A percentile compares a stretch with the other conserved stretches of the same genome.
These are phyloP conservation scores for Neurospora crassa DNA, from an alignment of 2,329 filamentous ascomycete genomes.

Conservation along the genomic window DNA sequence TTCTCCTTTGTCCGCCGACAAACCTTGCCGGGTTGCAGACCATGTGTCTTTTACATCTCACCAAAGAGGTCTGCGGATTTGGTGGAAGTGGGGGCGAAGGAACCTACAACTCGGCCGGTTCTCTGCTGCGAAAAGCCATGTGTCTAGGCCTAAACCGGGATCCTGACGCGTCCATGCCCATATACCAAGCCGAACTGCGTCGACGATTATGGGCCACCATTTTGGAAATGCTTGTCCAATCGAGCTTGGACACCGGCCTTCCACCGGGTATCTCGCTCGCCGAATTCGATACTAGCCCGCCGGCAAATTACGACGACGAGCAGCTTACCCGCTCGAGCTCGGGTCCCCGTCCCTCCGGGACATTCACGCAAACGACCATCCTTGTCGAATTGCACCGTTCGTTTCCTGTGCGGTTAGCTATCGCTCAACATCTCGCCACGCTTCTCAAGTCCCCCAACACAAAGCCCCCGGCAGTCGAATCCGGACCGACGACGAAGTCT, in stretches of 20 bases:
- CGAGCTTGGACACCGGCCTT: constrained; percentile 40
- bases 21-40: constrained; percentile 40
- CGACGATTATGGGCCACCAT: constrained; percentile 48
- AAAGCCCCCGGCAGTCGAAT: constrained; percentile 36
- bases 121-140: constrained; percentile 43
- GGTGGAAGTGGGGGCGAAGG: constrained; percentile 37
- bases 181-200: constrained; percentile 41
- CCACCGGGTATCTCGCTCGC: constrained; percentile 35
- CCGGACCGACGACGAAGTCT: neutral
- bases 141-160: constrained; percentile 51
- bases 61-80: constrained; percentile 31
- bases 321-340: constrained; percentile 31
- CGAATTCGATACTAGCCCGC: constrained; percentile 41
- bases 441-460: constrained; percentile 34
- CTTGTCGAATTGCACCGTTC: constrained; percentile 36
- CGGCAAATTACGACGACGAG: constrained; percentile 42
- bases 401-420: constrained; percentile 31
- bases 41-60: constrained; percentile 40
- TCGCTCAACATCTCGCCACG: constrained; percentile 34
- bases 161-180: constrained; percentile 37
- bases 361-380: constrained; percentile 40
- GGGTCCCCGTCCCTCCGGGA: constrained; percentile 14
- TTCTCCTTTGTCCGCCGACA: constrained; percentile 28
- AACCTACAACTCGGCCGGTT: constrained; percentile 41
- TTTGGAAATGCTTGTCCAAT: constrained; percentile 43